Conservation (phyloP, 768 basidiomycete species). For the Paxillus ammoniavirescens region DNA sequence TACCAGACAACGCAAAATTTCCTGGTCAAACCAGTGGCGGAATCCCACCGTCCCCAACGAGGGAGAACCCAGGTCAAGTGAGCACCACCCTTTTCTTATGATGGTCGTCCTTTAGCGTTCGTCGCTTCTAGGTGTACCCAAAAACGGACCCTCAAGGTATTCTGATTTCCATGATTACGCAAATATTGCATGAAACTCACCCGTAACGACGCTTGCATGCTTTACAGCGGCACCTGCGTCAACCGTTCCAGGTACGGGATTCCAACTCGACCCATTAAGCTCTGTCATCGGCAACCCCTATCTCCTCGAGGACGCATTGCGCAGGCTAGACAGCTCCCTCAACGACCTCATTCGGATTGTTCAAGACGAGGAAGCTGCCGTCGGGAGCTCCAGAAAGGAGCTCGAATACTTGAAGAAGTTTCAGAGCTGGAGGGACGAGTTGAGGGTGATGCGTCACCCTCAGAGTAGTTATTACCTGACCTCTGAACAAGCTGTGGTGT, state of each 20-base stretch:
- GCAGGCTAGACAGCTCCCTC: constrained; percentile 44
- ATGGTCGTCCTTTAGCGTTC: background rate
- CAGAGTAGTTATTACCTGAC: background rate
- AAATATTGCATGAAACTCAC: background rate
- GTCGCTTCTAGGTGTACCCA: constrained; percentile 43
- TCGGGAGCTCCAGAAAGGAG: constrained; percentile 34
- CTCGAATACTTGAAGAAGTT: constrained; percentile 40
- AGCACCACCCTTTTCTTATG: background rate
- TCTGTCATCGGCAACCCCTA: constrained; percentile 46
- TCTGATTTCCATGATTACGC: constrained; percentile 9
- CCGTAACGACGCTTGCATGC: background rate
- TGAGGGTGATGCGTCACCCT: constrained; percentile 10
- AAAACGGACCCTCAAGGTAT: constrained; percentile 41
- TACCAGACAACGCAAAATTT: constrained; percentile 39
- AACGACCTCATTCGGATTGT: constrained; percentile 43
- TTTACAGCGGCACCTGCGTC: constrained; percentile 21
- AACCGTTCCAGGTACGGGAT: constrained; percentile 21
- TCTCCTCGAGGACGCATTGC: constrained; percentile 41
- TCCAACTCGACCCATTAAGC: constrained; percentile 11
- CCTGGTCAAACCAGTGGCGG: constrained; percentile 33
- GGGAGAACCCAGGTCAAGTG: constrained; percentile 49
- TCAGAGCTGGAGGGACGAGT: constrained; percentile 41
- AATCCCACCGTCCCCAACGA: constrained; percentile 43
- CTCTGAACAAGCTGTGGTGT: too few relatives aligned
- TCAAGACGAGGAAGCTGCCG: constrained; percentile 40